phyloP scores from a whole-genome alignment of 441 rosid genomes.

The Pelargonium fulgidum region DNA sequence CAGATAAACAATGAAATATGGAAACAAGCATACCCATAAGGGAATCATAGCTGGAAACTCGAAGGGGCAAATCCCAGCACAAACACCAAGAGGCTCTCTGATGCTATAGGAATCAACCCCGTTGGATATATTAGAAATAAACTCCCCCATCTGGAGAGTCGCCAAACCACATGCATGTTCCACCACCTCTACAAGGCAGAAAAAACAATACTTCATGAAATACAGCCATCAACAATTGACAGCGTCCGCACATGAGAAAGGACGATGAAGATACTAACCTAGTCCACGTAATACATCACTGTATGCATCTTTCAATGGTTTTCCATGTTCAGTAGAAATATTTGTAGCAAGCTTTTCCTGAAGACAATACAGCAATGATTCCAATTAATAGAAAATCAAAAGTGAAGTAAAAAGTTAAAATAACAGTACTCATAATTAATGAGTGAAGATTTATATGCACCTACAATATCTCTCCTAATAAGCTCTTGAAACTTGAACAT shows the following conservation, averaged over 20 bases:
- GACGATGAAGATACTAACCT: slow-evolving; percentile 27
- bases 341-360: slow-evolving; percentile 52
- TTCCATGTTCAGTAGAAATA: slow-evolving; percentile 50
- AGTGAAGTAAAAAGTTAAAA: no score
- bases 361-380: neutral
- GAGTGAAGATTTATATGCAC: slow-evolving; percentile 11
- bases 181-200: slow-evolving; percentile 41
- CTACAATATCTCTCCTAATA: slow-evolving; percentile 48
- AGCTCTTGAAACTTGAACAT: slow-evolving; percentile 62
- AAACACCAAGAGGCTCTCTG: slow-evolving; percentile 51
- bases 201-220: slow-evolving; percentile 5
- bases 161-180: slow-evolving; percentile 64
- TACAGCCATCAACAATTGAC: no score
- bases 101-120: slow-evolving; percentile 48
- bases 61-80: slow-evolving; percentile 50
- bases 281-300: slow-evolving; percentile 27
- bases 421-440: neutral
- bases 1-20: slow-evolving; percentile 1
- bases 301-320: slow-evolving; percentile 28
- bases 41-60: slow-evolving; percentile 48
- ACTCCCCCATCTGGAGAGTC: slow-evolving; percentile 49
- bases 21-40: slow-evolving; percentile 39
- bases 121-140: slow-evolving; percentile 42
- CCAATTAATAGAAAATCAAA: no score
- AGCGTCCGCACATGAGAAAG: neutral